Percentiles rank a stretch among this genome's conserved stretches.
phyloP scores from a whole-genome alignment of 495 filamentous ascomycete species.

The Aspergillus hancockii region DNA sequence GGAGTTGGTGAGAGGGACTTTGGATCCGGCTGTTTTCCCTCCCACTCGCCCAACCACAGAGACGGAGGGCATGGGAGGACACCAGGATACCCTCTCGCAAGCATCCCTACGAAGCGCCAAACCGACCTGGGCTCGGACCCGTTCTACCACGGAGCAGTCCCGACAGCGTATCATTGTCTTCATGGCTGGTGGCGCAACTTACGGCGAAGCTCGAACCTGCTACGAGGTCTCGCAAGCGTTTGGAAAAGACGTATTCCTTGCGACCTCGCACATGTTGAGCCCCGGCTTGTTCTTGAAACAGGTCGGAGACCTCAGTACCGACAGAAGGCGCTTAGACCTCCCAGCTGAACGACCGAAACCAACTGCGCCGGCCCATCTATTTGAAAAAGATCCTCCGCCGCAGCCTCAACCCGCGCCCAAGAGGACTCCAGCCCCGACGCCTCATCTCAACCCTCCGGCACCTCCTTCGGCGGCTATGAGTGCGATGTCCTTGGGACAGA shows the following conservation, averaged over 20 bases:
- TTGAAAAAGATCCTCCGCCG: slow-evolving; percentile 69
- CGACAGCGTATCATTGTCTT: slow-evolving; percentile 92
- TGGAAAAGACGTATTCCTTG: slow-evolving; percentile 81
- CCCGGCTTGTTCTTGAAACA: slow-evolving; percentile 80
- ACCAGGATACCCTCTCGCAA: slow-evolving; percentile 60
- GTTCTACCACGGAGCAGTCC: slow-evolving; percentile 72
- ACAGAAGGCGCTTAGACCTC: slow-evolving; percentile 72
- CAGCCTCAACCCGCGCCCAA: slow-evolving; percentile 39
- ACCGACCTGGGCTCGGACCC: slow-evolving; percentile 89
- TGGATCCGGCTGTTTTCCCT: slow-evolving; percentile 68
- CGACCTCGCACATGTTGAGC: slow-evolving; percentile 87
- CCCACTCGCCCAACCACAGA: slow-evolving; percentile 77
- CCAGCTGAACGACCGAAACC: slow-evolving; percentile 79
- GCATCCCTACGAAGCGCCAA: slow-evolving; percentile 85
- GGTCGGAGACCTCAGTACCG: slow-evolving; percentile 72
- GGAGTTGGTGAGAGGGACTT: slow-evolving; percentile 59
- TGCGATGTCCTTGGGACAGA: slow-evolving; percentile 55
- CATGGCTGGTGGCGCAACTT: slow-evolving; percentile 94
- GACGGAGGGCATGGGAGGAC: slow-evolving; percentile 54
- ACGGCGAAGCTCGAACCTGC: slow-evolving; percentile 82
- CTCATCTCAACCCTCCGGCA: slow-evolving; percentile 32
- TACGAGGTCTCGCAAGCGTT: slow-evolving; percentile 77
- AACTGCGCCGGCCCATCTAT: slow-evolving; percentile 81
- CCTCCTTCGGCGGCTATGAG: slow-evolving; percentile 61
- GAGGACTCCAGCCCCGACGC: slow-evolving; percentile 30